Base-by-base conservation (phyloP, 2,329 filamentous ascomycete genomes). In the Coniochaeta sp. region DNA sequence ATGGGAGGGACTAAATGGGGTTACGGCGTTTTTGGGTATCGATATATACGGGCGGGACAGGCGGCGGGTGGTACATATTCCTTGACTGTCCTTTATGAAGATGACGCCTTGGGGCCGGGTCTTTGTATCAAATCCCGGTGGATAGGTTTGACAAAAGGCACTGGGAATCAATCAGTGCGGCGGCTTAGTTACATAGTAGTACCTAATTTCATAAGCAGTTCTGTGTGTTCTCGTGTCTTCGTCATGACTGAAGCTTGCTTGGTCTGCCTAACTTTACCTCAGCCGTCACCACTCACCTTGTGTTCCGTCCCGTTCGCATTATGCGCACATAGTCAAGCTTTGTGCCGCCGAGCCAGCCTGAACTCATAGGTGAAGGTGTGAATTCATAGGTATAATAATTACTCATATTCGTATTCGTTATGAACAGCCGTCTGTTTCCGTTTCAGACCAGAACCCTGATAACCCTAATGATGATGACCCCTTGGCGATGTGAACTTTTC, bases 351-450 rank as follows among this genome's bases (percentile, higher is more conserved):
- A n/a, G n/a, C n/a, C n/a, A n/a, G n/a, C n/a, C 22, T 22, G 8
- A 24, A 6, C 20, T 42, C 3, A 14, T 22, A 42, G 38, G 38
- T n/a, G 38, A 42, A n/a, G 16, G 27, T 24, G 26, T 24, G 24
- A n/a, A 22, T 30, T 48, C n/a, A 30, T 48, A 48, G 45, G 47
- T 49, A 49, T 49, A 16, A 33, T 35, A 33, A 14, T 35, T 24
- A 26, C 47, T 49, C 24, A n/a, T n/a, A 47, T 14, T 48, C 47
- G 47, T 49, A 49, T 49, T 26, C 47, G 47, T 49, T 22, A 49
- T 49, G 47, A 49, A 49, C 47, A 49, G 18, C 12, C 38, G 7
- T 24, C n/a, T n/a, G n/a, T n/a, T n/a, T n/a, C n/a, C n/a, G n/a
- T n/a, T n/a, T n/a, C n/a, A n/a, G n/a, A n/a, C n/a, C n/a, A n/a